Evolutionary conservation across 805 yeast genomes (phyloP), one percentile per base, ranked within the genome.

Genomic region (Kuraishia molischiana): DNA sequence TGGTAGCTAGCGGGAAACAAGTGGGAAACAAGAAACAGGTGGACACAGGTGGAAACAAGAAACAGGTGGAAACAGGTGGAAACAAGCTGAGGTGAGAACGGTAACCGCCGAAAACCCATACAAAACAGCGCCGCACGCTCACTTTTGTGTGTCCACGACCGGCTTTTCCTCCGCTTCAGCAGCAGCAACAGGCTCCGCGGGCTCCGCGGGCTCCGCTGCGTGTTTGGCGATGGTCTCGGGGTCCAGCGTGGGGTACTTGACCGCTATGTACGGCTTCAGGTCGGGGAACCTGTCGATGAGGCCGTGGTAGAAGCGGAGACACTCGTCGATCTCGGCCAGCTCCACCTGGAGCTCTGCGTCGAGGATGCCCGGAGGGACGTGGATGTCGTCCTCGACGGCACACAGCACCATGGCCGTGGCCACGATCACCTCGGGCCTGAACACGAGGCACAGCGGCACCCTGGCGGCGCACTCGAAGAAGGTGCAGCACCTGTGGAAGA

Each of bases 391-490:
- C 11, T 45, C 47, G 13, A 48, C 40, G 5, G 50, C 44, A n/a
- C 49, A 43, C 14, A 55, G 29, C 4, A 48, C 45, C 8, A 52
- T 36, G 2, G 52, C 58, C 19, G 50, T 35, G 4, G 50, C 54
- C 24, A 55, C 46, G 4, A 59, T 42, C 1, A 40, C 44, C 22
- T 51, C 41, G 3, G 50, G 38, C 2, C 47, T 44, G 34, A 45
- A 50, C 6, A 58, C 21, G 26, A 59, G 32, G 18, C 47, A 18
- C n/a, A 59, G 18, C 2, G 64, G 62, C 17, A 55, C 39, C 37
- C 62, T 43, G 3, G 53, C 48, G 6, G 52, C 29, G 10, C 49
- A 19, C 37, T 59, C 64, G 38, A 47, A 51, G 28, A 52, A 44
- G 31, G 48, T 46, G 21, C 39, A 37, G 2, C 58, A 47, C 32